Percentiles rank a stretch among this genome's conserved stretches.
Evolutionary conservation across 345 rosid species (phyloP).

Genomic region (Rhodamnia rubescens): DNA sequence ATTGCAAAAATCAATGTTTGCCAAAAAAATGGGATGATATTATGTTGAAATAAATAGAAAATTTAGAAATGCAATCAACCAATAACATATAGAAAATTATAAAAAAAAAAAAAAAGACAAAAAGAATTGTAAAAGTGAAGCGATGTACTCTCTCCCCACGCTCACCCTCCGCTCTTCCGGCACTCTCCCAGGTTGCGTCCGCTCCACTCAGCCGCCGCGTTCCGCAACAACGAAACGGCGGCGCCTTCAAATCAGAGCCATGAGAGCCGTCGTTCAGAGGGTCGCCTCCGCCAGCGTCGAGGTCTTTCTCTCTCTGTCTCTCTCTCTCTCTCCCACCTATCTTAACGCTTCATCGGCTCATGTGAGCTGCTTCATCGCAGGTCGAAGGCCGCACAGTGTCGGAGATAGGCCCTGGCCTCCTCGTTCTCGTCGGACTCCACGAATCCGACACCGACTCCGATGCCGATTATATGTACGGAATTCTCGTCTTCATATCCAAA

Average conservation of each 20-base stretch:
- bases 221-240: not conserved
- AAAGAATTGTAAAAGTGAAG: fast-evolving
- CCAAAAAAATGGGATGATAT: not conserved
- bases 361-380: slow-evolving; percentile 11
- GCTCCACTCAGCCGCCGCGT: not conserved
- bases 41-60: not conserved
- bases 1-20: not conserved
- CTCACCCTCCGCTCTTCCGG: not conserved
- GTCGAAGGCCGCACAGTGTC: slow-evolving; percentile 70
- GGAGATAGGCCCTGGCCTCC: slow-evolving; percentile 82
- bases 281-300: slow-evolving; percentile 71
- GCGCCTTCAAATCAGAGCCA: slow-evolving; percentile 36
- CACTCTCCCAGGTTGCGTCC: not conserved
- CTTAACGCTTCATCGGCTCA: not conserved
- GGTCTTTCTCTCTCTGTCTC: slow-evolving; percentile 5
- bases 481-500: not conserved
- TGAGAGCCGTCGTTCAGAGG: slow-evolving; percentile 84
- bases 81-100: not conserved
- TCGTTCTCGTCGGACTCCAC: slow-evolving; percentile 72
- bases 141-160: not conserved
- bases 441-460: slow-evolving; percentile 68
- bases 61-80: not conserved
- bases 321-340: not conserved
- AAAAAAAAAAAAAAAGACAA: not conserved
- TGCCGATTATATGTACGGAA: slow-evolving; percentile 61